Evolutionary conservation across 116 monocot species (phyloP).

Genomic region (Phalaenopsis hybrid): DNA sequence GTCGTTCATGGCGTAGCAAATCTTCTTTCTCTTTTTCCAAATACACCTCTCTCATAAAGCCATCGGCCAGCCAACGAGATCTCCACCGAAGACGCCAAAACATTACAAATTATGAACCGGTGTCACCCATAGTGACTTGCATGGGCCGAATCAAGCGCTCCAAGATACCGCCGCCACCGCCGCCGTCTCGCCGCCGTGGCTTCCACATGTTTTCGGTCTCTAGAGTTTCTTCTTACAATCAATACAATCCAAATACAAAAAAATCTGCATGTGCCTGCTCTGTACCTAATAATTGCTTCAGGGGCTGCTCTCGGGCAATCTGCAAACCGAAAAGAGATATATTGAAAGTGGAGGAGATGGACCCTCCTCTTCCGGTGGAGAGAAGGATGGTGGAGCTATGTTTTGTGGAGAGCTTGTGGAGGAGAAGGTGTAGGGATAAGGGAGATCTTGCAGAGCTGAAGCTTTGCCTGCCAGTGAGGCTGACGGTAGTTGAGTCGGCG

Average conservation of each 20-base stretch:
- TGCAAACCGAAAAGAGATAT: not conserved
- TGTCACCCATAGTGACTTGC: constrained; percentile 22
- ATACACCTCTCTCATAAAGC: not conserved
- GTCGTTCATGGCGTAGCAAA: not conserved
- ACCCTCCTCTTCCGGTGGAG: constrained; percentile 23
- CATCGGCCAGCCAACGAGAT: not conserved
- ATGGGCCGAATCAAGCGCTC: constrained; percentile 19
- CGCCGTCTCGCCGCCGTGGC: not conserved
- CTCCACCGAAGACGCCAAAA: not conserved
- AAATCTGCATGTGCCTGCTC: too few species aligned
- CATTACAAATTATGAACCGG: constrained; percentile 1
- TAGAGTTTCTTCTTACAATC: not conserved
- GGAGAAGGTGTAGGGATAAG: constrained; percentile 10
- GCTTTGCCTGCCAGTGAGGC: not conserved
- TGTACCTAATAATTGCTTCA: not conserved
- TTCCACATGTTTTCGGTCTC: not conserved
- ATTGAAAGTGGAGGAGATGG: constrained; percentile 15
- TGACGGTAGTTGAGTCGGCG: not conserved
- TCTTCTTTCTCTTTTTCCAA: not conserved
- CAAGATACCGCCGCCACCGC: not conserved
- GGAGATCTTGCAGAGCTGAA: constrained; percentile 14
- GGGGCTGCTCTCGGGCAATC: not conserved
- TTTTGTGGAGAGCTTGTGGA: constrained; percentile 14
- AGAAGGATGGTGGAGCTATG: not conserved
- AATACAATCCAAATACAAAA: too few species aligned